Conservation (phyloP, 176 grass and related monocot species). For the Carex pumila region DNA sequence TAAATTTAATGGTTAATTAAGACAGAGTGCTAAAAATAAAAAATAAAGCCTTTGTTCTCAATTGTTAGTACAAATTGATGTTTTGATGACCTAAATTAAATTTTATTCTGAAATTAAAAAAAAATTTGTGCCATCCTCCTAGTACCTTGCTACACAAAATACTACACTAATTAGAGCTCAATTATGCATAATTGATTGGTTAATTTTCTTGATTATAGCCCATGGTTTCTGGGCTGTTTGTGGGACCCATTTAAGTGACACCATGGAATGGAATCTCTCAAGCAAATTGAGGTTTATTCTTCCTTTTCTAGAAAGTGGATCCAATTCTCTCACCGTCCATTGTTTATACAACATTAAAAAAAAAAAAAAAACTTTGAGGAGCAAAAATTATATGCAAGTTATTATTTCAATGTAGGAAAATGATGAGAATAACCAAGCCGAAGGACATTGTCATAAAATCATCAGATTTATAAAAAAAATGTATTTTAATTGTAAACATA, state of each 20-base stretch:
- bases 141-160: not conserved
- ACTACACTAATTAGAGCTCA: not conserved
- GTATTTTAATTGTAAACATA: no score
- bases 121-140: not conserved
- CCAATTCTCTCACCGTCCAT: slow-evolving; percentile 12
- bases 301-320: slow-evolving; percentile 16
- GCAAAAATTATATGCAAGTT: not conserved
- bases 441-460: no score
- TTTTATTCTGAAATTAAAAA: no score
- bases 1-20: not conserved
- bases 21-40: not conserved
- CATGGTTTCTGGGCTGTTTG: not conserved
- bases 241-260: not conserved
- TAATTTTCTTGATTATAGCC: not conserved
- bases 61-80: not conserved
- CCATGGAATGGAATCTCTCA: slow-evolving; percentile 9
- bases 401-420: not conserved
- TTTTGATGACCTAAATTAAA: not conserved
- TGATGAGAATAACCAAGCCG: not conserved
- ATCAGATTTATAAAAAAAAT: no score
- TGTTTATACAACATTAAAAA: not conserved
- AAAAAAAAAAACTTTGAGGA: not conserved
- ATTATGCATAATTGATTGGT: not conserved
- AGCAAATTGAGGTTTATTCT: slow-evolving; percentile 19
- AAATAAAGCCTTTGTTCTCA: no score